Evolutionary conservation across 2,329 filamentous ascomycete species (phyloP).

Genomic region (Phialemonium atrogriseum): DNA sequence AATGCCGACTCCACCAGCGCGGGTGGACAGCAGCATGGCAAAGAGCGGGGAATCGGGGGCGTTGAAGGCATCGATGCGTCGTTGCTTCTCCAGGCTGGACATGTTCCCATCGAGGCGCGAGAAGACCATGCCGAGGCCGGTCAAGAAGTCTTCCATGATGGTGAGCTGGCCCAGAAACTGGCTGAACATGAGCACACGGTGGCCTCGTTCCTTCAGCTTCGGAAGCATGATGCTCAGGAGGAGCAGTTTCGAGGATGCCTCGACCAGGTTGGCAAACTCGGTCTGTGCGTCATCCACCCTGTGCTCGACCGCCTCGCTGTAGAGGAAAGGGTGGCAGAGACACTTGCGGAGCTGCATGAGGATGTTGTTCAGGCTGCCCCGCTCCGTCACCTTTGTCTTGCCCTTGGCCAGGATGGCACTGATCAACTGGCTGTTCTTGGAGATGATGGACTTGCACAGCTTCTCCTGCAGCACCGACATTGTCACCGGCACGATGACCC

Average conservation of each 20-base stretch:
- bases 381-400: conserved; percentile 60
- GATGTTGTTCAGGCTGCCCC: conserved; percentile 84
- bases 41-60: conserved; percentile 75
- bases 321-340: conserved; percentile 92
- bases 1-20: conserved; percentile 93
- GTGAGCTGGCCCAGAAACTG: conserved; percentile 87
- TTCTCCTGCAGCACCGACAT: conserved; percentile 94
- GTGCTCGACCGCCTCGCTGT: conserved; percentile 86
- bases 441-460: conserved; percentile 86
- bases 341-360: conserved; percentile 92
- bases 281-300: conserved; percentile 51
- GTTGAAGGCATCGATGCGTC: conserved; percentile 90
- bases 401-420: conserved; percentile 71
- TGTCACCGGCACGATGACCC: conserved; percentile 91
- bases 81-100: conserved; percentile 79
- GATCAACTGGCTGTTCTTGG: conserved; percentile 83
- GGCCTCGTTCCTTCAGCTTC: conserved; percentile 74
- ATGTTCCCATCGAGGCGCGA: conserved; percentile 82
- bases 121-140: conserved; percentile 63
- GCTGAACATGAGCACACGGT: conserved; percentile 90
- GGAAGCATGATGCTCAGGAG: conserved; percentile 80
- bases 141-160: conserved; percentile 86
- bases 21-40: conserved; percentile 85
- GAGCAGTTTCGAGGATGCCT: conserved; percentile 84
- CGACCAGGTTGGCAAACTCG: conserved; percentile 74